phyloP scores from a whole-genome alignment of 2,329 filamentous ascomycete genomes.

The Colletotrichum liriopes region DNA sequence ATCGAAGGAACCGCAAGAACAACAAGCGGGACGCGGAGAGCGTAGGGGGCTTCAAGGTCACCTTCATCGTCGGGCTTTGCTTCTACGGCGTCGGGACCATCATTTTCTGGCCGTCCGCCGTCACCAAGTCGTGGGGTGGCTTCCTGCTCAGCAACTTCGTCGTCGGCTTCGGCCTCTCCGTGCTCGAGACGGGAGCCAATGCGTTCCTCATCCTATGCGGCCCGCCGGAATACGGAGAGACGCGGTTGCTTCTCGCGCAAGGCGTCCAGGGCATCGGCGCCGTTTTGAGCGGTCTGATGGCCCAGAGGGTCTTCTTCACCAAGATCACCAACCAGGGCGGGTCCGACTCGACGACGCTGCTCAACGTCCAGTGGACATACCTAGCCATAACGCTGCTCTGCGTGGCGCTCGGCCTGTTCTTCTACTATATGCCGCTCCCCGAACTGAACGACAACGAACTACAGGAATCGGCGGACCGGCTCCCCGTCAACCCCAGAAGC shows the following conservation, averaged over 20 bases:
- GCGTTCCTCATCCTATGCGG: slow-evolving; percentile 82
- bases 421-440: slow-evolving; percentile 78
- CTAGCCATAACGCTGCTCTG: slow-evolving; percentile 85
- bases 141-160: slow-evolving; percentile 84
- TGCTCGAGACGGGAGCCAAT: slow-evolving; percentile 87
- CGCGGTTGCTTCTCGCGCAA: slow-evolving; percentile 82
- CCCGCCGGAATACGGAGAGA: slow-evolving; percentile 80
- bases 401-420: slow-evolving; percentile 77
- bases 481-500: slow-evolving; percentile 67
- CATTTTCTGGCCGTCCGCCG: slow-evolving; percentile 87
- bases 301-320: slow-evolving; percentile 81
- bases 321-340: slow-evolving; percentile 60
- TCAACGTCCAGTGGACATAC: slow-evolving; percentile 89
- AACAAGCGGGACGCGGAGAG: slow-evolving; percentile 56
- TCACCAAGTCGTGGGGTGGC: slow-evolving; percentile 81
- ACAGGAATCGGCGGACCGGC: slow-evolving; percentile 61
- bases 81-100: slow-evolving; percentile 85
- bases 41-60: slow-evolving; percentile 81
- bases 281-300: slow-evolving; percentile 80
- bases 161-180: slow-evolving; percentile 82
- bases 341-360: slow-evolving; percentile 64
- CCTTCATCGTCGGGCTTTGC: slow-evolving; percentile 82
- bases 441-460: slow-evolving; percentile 73
- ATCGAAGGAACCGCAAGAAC: slow-evolving; percentile 58
- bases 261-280: slow-evolving; percentile 83